phyloP scores from a whole-genome alignment of 2,329 filamentous ascomycete genomes.

The Verticillium zaregamsianum region DNA sequence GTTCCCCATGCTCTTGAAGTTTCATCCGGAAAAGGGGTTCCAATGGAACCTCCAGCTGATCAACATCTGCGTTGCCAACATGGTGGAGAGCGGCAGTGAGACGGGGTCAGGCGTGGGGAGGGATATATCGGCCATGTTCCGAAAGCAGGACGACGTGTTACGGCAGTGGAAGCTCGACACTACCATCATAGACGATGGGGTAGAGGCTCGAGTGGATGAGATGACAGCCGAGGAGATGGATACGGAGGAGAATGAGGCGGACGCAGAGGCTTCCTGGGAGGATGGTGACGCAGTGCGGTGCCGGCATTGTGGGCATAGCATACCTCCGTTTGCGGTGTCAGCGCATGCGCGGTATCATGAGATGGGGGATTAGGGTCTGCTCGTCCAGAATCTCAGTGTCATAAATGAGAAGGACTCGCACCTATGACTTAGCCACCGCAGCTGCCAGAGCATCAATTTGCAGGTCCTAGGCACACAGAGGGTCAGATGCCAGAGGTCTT shows the following conservation, averaged over 20 bases:
- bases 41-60: conserved; percentile 78
- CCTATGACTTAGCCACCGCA: too few relatives aligned
- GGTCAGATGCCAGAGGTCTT: too few relatives aligned
- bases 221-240: conserved; percentile 11
- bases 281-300: conserved; percentile 26
- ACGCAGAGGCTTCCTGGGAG: conserved; percentile 23
- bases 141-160: conserved; percentile 63
- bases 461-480: too few relatives aligned
- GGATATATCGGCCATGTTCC: conserved; percentile 83
- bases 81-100: conserved; percentile 56
- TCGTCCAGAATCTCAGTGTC: neutral
- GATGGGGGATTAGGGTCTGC: conserved; percentile 19
- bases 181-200: conserved; percentile 10
- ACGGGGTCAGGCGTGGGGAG: conserved; percentile 54
- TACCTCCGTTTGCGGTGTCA: conserved; percentile 54
- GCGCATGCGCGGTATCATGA: conserved; percentile 53
- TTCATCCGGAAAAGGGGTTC: conserved; percentile 63
- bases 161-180: conserved; percentile 59
- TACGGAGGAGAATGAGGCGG: conserved; percentile 24
- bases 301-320: conserved; percentile 44
- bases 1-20: conserved; percentile 66
- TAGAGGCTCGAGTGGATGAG: conserved; percentile 12
- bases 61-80: conserved; percentile 85
- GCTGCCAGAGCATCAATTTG: too few relatives aligned
- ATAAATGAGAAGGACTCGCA: too few relatives aligned